phyloP scores from a whole-genome alignment of 2,329 filamentous ascomycete genomes.

The Aurifilum marmelostoma region DNA sequence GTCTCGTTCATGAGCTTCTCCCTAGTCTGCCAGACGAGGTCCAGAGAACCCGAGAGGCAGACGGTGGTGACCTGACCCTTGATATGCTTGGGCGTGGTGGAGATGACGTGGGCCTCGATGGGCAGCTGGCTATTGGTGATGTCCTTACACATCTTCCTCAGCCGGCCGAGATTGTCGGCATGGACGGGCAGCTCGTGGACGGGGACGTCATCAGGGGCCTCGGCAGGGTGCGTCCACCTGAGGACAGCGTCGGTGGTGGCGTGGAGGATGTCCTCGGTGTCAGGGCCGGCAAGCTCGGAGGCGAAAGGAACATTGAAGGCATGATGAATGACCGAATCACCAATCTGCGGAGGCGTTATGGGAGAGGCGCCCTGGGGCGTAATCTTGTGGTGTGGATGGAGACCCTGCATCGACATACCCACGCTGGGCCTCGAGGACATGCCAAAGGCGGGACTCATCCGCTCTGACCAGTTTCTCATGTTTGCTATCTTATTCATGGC shows the following conservation, averaged over 20 bases:
- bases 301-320: conserved; percentile 98
- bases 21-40: conserved; percentile 86
- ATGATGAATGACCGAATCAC: conserved; percentile 82
- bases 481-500: conserved; percentile 73
- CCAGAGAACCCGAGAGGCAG: conserved; percentile 84
- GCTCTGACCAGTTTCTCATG: conserved; percentile 73
- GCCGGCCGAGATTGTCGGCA: conserved; percentile 77
- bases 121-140: conserved; percentile 72
- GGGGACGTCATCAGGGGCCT: conserved; percentile 80
- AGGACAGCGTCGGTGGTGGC: conserved; percentile 85
- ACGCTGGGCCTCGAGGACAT: conserved; percentile 61
- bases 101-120: conserved; percentile 82
- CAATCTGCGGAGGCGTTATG: conserved; percentile 68
- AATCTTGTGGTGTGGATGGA: conserved; percentile 63
- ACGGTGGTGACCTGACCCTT: conserved; percentile 81
- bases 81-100: conserved; percentile 74
- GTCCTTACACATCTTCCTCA: conserved; percentile 80
- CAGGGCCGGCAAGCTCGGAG: conserved; percentile 87
- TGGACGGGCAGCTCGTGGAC: conserved; percentile 93
- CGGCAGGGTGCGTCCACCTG: conserved; percentile 91
- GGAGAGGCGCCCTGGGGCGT: conserved; percentile 55
- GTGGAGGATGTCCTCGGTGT: conserved; percentile 93
- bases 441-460: conserved; percentile 70
- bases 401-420: conserved; percentile 58
- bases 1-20: conserved; percentile 90